phyloP scores from a whole-genome alignment of 768 basidiomycete genomes.

The Phallus indusiatus region DNA sequence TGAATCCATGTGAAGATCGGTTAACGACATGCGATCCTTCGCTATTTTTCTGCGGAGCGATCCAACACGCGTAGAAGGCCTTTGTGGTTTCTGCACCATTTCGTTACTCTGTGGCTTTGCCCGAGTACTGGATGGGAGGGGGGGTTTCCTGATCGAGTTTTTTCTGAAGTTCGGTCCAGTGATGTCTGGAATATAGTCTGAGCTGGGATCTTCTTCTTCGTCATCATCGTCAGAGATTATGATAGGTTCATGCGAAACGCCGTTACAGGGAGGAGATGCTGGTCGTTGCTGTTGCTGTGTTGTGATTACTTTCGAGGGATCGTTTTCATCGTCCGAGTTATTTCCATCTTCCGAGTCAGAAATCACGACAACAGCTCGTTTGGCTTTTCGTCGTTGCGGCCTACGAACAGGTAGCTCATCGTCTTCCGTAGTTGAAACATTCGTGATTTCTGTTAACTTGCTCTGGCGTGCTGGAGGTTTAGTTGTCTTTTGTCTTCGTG shows the following conservation, averaged over 20 bases:
- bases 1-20: not conserved
- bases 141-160: not conserved
- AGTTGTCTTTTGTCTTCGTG: not conserved
- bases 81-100: not conserved
- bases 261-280: not conserved
- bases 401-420: not conserved
- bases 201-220: not conserved
- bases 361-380: not conserved
- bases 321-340: not conserved
- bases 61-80: not conserved
- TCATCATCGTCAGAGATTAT: not conserved
- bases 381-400: not conserved
- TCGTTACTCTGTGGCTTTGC: not conserved
- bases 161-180: not conserved
- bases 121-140: not conserved
- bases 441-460: not conserved
- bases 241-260: not conserved
- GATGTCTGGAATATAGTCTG: not conserved
- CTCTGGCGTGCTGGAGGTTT: not conserved
- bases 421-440: not conserved
- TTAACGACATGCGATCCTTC: no score
- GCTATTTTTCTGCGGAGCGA: not conserved
- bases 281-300: no score
- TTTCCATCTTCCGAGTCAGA: constrained; percentile 1
- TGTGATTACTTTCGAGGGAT: no score